A percentile compares a stretch with the other conserved stretches of the same genome.
These are phyloP conservation scores for Venturia asperata DNA, from an alignment of 2,329 filamentous ascomycete genomes.

Conservation along the genomic window DNA sequence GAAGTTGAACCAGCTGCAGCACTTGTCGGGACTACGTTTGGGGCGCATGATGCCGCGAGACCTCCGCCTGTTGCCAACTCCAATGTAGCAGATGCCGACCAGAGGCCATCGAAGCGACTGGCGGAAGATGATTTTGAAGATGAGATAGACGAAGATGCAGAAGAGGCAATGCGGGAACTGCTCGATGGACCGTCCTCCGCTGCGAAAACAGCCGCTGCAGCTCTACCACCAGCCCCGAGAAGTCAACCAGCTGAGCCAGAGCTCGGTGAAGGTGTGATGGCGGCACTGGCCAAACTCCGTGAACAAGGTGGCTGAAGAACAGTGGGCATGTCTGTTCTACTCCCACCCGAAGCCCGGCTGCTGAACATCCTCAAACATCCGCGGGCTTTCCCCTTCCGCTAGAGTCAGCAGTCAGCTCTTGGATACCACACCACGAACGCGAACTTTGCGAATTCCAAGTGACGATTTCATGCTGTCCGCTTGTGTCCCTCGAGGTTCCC, in stretches of 20 bases:
- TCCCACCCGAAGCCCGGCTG: background rate
- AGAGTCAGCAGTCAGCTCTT: background rate
- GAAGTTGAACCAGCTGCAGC: background rate
- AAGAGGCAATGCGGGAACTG: constrained; percentile 19
- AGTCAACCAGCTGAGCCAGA: constrained; percentile 29
- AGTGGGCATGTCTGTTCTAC: background rate
- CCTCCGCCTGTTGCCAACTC: background rate
- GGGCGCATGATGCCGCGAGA: background rate
- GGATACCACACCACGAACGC: background rate
- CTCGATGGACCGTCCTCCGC: background rate
- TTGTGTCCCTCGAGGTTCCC: background rate
- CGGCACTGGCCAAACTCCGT: constrained; percentile 51
- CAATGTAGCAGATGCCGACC: constrained; percentile 20
- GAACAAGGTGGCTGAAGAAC: constrained; percentile 16
- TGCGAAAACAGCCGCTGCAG: background rate
- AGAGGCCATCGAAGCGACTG: constrained; percentile 14
- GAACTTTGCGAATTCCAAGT: background rate
- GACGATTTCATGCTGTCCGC: background rate
- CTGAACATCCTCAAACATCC: no score
- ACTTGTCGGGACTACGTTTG: constrained; percentile 5
- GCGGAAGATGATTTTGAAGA: constrained; percentile 9
- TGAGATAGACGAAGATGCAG: constrained; percentile 18
- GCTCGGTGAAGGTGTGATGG: constrained; percentile 52
- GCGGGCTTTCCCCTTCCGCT: no score
- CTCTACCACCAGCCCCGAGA: background rate